Base-by-base conservation (phyloP, 225 moss, liverwort and hornwort species). In the Takakia lepidozioides region DNA sequence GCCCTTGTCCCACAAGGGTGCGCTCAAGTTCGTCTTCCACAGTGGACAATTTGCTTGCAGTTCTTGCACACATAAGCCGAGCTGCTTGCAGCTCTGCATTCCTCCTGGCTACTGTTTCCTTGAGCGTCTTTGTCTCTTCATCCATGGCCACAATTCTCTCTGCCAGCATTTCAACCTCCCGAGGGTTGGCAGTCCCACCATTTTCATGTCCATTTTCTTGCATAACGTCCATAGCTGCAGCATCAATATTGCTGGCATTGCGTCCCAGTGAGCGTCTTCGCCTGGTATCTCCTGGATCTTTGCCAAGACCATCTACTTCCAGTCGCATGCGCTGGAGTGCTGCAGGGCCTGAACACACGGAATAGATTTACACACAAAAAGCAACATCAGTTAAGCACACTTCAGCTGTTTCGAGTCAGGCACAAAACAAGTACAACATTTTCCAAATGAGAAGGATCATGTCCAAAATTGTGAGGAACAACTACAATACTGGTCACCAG, bases 41-140 rank as follows among this genome's bases (percentile, higher is more conserved):
- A 32, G 56, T 51, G n/a, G 88, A 88, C 8, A 93, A 81, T 40
- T 74, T 75, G 55, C 75, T 93, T 14, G 93, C 76, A 8, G 93
- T 86, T 59, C 70, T 81, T 0, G 81, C 86, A 70, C 83, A 86
- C 79, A 81, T 82, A 28, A 75, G 64, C 30, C 86, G 75, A 28
- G 86, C 71, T 2, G 28, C 57, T 48, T 88, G 86, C 47, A 93
- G 71, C 43, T 93, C 93, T 36, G 65, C 70, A 23, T 81, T 70
- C 55, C 83, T 74, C 65, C 52, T 81, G 3, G 64, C 64, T 27
- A 93, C 56, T n/a, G 68, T 63, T 54, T 86, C 81, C 58, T 84
- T 88, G 2, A 93, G 65, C 63, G 72, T 58, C 56, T 72, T 81
- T 30, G 68, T 63, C 47, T 93, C 93, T 58, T 88, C 76, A 51